Percentiles rank a stretch among this genome's conserved stretches.
phyloP scores from a whole-genome alignment of 345 rosid species.

The Ceriops tagal region DNA sequence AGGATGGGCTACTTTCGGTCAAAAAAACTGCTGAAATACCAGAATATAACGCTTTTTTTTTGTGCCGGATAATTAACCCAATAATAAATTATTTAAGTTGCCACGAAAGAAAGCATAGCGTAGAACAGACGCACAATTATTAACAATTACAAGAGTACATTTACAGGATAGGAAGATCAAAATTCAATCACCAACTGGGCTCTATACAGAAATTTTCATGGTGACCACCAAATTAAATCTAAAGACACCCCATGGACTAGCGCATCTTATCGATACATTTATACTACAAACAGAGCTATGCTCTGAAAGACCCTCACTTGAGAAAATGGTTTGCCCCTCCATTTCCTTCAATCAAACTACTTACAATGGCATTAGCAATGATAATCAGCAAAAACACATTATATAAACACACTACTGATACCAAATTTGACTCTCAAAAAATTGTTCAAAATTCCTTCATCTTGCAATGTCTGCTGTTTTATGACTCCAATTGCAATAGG shows the following conservation, averaged over 20 bases:
- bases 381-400: constrained; percentile 23
- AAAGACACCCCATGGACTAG: constrained; percentile 9
- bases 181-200: constrained; percentile 30
- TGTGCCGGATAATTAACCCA: too few species aligned
- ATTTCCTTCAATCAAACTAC: constrained; percentile 33
- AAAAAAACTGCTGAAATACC: too few species aligned
- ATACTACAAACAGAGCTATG: constrained; percentile 38
- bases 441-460: constrained; percentile 32
- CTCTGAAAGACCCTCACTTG: constrained; percentile 23
- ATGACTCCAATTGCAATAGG: constrained; percentile 15
- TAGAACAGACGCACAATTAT: too few species aligned
- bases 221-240: constrained; percentile 25
- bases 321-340: constrained; percentile 19
- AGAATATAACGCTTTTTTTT: too few species aligned
- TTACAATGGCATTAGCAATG: constrained; percentile 37
- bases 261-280: constrained; percentile 12
- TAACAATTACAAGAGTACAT: too few species aligned
- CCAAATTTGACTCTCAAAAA: constrained; percentile 28
- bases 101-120: too few species aligned
- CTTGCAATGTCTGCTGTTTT: constrained; percentile 30
- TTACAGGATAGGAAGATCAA: constrained; percentile 12
- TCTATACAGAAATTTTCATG: constrained; percentile 34
- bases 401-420: constrained; percentile 36
- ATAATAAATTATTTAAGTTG: too few species aligned
- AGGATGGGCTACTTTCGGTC: too few species aligned